These are phyloP conservation scores for Holtermannia corniformis DNA, from an alignment of 768 basidiomycete species.

Conservation along the genomic window DNA sequence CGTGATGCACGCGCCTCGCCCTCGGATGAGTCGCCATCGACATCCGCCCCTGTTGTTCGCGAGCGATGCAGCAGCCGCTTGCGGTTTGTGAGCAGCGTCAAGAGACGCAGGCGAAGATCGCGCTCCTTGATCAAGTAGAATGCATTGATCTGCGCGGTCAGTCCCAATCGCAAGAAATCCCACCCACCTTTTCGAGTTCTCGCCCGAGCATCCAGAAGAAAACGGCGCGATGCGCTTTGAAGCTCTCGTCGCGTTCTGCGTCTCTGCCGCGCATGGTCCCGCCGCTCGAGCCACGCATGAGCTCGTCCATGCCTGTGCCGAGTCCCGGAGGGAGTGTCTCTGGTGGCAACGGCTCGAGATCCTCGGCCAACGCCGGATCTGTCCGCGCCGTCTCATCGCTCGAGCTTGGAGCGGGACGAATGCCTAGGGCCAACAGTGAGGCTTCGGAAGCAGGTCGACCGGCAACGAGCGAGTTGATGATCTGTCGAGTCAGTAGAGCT, in stretches of 20 bases:
- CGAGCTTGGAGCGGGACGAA: conserved; percentile 50
- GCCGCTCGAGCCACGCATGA: conserved; percentile 9
- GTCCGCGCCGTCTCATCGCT: too few species aligned
- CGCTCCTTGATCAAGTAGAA: conserved; percentile 98
- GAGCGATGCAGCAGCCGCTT: conserved; percentile 50
- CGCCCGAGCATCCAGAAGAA: conserved; percentile 99
- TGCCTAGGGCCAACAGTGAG: conserved; percentile 70
- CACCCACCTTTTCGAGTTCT: conserved; percentile 83
- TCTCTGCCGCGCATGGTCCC: conserved; percentile 47
- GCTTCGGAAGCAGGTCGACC: conserved; percentile 86
- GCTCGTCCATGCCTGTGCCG: not conserved
- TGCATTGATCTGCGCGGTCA: conserved; percentile 67
- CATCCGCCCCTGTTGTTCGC: conserved; percentile 55
- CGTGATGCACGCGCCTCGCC: conserved; percentile 43
- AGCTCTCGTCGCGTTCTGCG: conserved; percentile 67
- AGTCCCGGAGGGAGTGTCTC: conserved; percentile 31
- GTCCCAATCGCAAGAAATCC: not conserved
- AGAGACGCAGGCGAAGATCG: conserved; percentile 80
- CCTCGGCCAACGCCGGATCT: conserved; percentile 1
- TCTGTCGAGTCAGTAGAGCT: conserved; percentile 46
- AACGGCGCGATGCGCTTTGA: conserved; percentile 88
- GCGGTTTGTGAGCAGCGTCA: conserved; percentile 86
- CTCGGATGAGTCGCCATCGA: conserved; percentile 57
- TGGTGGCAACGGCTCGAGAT: conserved; percentile 35
- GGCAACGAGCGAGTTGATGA: conserved; percentile 86